Base-by-base conservation (phyloP, 2,329 filamentous ascomycete genomes). In the Aspergillus felis region DNA sequence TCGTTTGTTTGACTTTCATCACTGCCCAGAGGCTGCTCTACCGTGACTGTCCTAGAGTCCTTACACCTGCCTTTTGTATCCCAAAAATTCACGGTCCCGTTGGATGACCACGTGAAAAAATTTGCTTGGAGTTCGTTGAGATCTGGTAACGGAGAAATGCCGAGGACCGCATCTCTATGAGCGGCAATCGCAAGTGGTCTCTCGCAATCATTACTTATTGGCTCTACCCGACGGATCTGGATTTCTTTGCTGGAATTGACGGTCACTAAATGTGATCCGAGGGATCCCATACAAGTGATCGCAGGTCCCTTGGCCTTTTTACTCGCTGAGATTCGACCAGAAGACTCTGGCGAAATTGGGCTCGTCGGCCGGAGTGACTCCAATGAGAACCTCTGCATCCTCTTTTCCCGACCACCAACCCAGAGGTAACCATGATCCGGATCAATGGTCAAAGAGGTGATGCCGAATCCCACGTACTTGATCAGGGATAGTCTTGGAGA, bases 31-130 rank as follows among this genome's bases (percentile, higher is more conserved):
- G 77, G 66, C 59, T 88, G 85, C 58, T 95, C 91, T 4, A 97
- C 76, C 4, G 87, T 81, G 12, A 95, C 81, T 44, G 84, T 78
- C 38, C 91, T 78, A 1, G 84, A 84, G 17, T 82, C 81, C 64
- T 84, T 86, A 60, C 87, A 84, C 53, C 80, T 82, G 24, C 93
- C 94, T 51, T 90, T 82, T 14, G 86, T 72, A 64, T 87, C 84
- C 94, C 94, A 99, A 64, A 96, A 89, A 25, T 90, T 84, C 52
- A 97, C 83, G 17, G 84, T 86, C 4, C 94, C 94, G 53, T 87
- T 87, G 24, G 84, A 85, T 1, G 93, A 92, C 90, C 92, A 99
- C 0, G 92, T 97, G 62, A 92, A 87, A 68, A 97, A 97, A 8
- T 87, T 83, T 0, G 91, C 87, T 24, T 83, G 80, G 25, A 85